Base-by-base conservation (phyloP, 805 yeast species). In the Peterozyma toletana region DNA sequence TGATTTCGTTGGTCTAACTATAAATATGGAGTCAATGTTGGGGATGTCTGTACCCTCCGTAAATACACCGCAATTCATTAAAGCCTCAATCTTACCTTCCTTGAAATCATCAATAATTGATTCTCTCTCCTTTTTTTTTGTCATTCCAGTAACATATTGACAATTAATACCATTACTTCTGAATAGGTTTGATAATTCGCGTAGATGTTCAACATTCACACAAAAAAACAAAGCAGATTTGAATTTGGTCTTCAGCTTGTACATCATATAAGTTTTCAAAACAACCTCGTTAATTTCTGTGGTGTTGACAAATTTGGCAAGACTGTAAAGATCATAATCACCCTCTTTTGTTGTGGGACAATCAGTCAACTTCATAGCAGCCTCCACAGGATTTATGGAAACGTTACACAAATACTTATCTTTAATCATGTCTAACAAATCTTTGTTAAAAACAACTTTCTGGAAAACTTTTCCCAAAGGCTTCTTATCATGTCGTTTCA, bases 1-100 rank as follows among this genome's bases (percentile, higher is more conserved):
- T 1, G 96, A 89, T 46, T 71, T 72, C 0, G 96, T 86, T 1
- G 96, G 96, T 31, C 96, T 65, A 3, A 86, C 85, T 30, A 90
- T 60, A 29, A 90, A 67, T 11, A 90, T 66, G 30, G 88, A 80
- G 55, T 90, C 97, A 45, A 89, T 83, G 48, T 80, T 80, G 2
- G 97, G 97, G 15, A 91, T 80, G 63, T 90, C 97, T 0, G 97
- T 88, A 0, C 98, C 98, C 59, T 90, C 98, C 0, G 96, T 90
- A 53, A 91, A 83, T 5, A 90, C 86, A 14, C 85, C 87, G 58
- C 96, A 93, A 56, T 91, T 91, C 64, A 93, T 73, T 30, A 90
- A 62, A 0, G 91, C 95, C 4, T 82, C 77, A 15, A 86, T 68
- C 13, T 70, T 56, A 0, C 93, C 89, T 0, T 62, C 52, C 48